Base-by-base conservation (phyloP, 1,284 basidiomycete genomes). In the Cutaneotrichosporon sp. region DNA sequence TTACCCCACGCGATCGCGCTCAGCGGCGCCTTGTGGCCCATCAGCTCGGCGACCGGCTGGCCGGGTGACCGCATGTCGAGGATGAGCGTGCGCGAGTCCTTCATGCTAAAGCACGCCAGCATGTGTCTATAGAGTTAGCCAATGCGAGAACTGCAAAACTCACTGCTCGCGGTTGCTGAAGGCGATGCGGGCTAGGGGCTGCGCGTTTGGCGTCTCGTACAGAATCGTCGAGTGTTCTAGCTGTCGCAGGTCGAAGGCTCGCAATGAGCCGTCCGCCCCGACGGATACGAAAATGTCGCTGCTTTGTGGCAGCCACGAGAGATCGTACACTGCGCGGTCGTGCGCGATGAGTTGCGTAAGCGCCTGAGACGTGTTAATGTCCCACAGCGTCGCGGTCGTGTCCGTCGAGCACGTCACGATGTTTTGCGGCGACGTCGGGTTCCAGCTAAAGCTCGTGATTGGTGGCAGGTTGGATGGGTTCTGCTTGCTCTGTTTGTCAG, bases 251-350 rank as follows among this genome's bases (percentile, higher is more conserved):
- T 99, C 96, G 70, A 98, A 99, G 8, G 96, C 93, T 45, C 96
- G 88, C 35, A 98, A 79, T 55, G 87, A 91, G 12, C 96, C 96
- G 70, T 99, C 96, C 13, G 94, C 96, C 21, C 96, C 96, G 18
- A 98, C 96, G 14, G 90, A 94, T 33, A 97, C 93, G 74, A 99
- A 99, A 60, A 97, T 93, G 72, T 98, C 93, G 4, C 89, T 88
- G 12, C 90, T 94, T n/a, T 86, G 84, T 2, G 96, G 96, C n/a
- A 97, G 83, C 94, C 96, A 97, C 38, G 90, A 92, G 57, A 74
- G 51, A 45, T 74, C 72, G 49, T 69, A 74, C 5, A 99, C 96
- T 72, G 97, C 96, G 44, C 91, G 84, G 79, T 99, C 96, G 77
- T 99, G 96, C 0, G 96, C 96, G 70, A 94, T 94, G 62, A 93